A percentile compares a stretch with the other conserved stretches of the same genome.
Conservation (phyloP, 257 asterid genomes). For the Phtheirospermum japonicum region DNA sequence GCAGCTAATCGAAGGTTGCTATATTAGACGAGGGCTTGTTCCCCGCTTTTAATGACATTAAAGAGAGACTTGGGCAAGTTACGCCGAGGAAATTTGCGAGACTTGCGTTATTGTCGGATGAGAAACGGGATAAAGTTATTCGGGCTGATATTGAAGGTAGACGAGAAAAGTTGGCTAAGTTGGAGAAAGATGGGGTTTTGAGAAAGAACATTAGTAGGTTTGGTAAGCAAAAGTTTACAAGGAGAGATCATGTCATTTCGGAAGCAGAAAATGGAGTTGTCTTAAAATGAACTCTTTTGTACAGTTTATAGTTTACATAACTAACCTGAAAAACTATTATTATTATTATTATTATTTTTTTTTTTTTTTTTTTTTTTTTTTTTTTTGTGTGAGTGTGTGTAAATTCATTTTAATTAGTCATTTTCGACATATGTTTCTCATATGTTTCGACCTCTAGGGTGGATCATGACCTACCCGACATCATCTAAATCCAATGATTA, state of each 20-base stretch:
- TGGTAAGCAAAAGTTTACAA: slow-evolving; percentile 36
- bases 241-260: slow-evolving; percentile 28
- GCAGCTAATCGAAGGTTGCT: slow-evolving; percentile 89
- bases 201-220: slow-evolving; percentile 31
- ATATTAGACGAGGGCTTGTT: slow-evolving; percentile 81
- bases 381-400: too few relatives aligned
- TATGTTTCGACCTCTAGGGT: too few relatives aligned
- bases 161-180: slow-evolving; percentile 56
- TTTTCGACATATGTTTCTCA: too few relatives aligned
- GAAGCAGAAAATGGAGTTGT: slow-evolving; percentile 26
- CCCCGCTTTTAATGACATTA: slow-evolving; percentile 83
- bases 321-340: neutral
- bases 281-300: neutral
- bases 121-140: slow-evolving; percentile 57
- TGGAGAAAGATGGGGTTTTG: slow-evolving; percentile 35
- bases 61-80: slow-evolving; percentile 73
- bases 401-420: too few relatives aligned
- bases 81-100: slow-evolving; percentile 81
- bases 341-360: too few relatives aligned
- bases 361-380: too few relatives aligned
- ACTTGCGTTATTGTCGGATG: slow-evolving; percentile 80
- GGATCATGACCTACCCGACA: too few relatives aligned
- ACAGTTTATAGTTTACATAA: neutral
- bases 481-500: too few relatives aligned
- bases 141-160: slow-evolving; percentile 66